Evolutionary conservation across 2,329 filamentous ascomycete species (phyloP), one percentile per base, ranked within the genome.

Genomic region (Myriosclerotinia curreyana): DNA sequence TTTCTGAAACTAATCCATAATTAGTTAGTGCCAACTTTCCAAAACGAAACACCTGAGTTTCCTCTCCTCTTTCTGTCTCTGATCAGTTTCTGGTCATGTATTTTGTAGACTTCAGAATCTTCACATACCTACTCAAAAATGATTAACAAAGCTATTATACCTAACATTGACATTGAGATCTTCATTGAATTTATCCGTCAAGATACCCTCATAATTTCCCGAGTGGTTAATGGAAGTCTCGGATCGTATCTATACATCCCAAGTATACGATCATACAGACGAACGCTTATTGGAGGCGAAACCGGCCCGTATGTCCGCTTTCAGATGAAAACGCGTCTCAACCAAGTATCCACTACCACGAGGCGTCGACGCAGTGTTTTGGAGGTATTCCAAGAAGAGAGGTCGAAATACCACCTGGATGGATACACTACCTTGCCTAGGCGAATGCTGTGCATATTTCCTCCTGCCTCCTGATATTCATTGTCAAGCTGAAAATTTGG

Each of bases 251-350:
- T 51, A 40, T 50, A 38, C 25, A 48, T 48, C n/a, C 44, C 31
- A 22, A 36, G 44, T 34, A 38, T 44, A n/a, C 60, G 31, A 46
- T 54, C 42, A 40, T 56, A 31, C 42, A 42, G 42, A 63, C 53
- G 28, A 34, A 38, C 22, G 38, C 42, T 52, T 17, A 44, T 62
- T 31, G 42, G 56, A 60, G 66, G 66, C 66, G 63, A 66, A 22
- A 42, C 49, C 67, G 67, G 67, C 55, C 67, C 67, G 67, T 40
- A 66, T 60, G 61, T 59, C 62, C 48, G 63, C 28, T 42, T 34
- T 31, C 56, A 54, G 22, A 61, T 54, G 40, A 34, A 55, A 36
- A 56, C 34, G 42, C 63, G 12, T 49, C 55, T 53, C 28, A 61
- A 40, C 40, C n/a, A 28, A 48, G 49, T 54, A 61, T 53, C 31